Percentiles rank a stretch among this genome's conserved stretches.
Evolutionary conservation across 805 yeast genomes (phyloP).

Genomic region (Candida awuae): DNA sequence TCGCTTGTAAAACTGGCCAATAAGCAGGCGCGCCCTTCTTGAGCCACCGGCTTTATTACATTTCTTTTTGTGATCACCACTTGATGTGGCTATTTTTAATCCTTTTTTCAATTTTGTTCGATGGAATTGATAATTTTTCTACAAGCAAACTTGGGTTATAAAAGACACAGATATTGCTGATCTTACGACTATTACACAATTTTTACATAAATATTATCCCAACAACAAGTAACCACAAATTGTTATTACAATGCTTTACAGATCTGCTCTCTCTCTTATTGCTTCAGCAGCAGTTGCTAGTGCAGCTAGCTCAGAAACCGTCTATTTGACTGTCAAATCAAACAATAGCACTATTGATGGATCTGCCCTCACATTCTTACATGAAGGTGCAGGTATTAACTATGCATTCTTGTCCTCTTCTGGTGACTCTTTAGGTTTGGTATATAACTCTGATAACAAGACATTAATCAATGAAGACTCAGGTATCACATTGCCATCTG

Average conservation of each 20-base stretch:
- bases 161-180: too few species aligned
- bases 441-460: slow-evolving; percentile 17
- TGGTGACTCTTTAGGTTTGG: slow-evolving; percentile 1
- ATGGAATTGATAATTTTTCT: too few species aligned
- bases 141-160: too few species aligned
- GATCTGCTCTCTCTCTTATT: slow-evolving; percentile 5
- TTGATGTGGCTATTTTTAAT: too few species aligned
- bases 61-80: too few species aligned
- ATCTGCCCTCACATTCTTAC: slow-evolving; percentile 25
- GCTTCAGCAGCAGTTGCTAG: slow-evolving; percentile 9
- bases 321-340: slow-evolving; percentile 24
- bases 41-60: too few species aligned
- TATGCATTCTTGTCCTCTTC: slow-evolving; percentile 26
- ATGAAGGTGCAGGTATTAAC: slow-evolving; percentile 44
- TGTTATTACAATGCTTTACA: slow-evolving; percentile 8
- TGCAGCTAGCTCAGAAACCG: slow-evolving; percentile 13
- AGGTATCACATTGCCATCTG: not conserved
- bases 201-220: not conserved
- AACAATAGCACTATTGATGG: slow-evolving; percentile 24
- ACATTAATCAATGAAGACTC: slow-evolving; percentile 15
- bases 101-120: too few species aligned
- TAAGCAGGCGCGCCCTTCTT: too few species aligned
- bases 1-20: too few species aligned
- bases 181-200: too few species aligned
- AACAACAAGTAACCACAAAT: not conserved